These are phyloP conservation scores for Acanthamoeba healyi DNA, from an alignment of 208 protist genomes.

Conservation along the genomic window DNA sequence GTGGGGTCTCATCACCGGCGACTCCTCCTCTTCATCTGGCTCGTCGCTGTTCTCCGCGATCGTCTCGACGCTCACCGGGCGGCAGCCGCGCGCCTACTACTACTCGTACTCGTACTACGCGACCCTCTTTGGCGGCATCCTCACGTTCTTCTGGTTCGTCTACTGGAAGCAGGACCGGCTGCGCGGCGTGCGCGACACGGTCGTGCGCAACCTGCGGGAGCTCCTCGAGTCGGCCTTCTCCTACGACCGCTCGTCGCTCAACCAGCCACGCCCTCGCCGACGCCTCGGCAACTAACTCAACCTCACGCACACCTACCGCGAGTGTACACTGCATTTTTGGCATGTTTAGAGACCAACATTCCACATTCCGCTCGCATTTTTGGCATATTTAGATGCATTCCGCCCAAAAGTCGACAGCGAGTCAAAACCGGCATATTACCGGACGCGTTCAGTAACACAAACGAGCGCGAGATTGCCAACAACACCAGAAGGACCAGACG, in stretches of 20 bases:
- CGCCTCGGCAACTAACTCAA: no score
- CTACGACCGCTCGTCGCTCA: background rate
- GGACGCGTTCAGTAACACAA: no score
- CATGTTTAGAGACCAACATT: no score
- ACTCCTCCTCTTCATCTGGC: background rate
- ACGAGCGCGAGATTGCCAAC: no score
- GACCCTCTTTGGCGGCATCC: background rate
- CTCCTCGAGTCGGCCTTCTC: background rate
- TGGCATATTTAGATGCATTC: no score
- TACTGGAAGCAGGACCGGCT: background rate
- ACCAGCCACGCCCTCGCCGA: background rate
- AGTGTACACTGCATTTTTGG: no score
- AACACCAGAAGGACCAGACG: no score
- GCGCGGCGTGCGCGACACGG: background rate
- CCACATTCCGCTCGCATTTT: no score
- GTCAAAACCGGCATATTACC: no score
- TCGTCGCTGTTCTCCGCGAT: background rate
- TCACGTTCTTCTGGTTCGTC: constrained; percentile 2
- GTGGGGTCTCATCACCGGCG: background rate
- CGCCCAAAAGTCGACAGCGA: no score
- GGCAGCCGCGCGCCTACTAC: background rate
- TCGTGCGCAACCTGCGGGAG: background rate
- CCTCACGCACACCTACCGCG: no score
- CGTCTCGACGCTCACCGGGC: background rate
- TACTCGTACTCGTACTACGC: background rate